These are phyloP conservation scores for Triticum dicoccoides DNA, from an alignment of 176 grass and related monocot species.

Conservation along the genomic window DNA sequence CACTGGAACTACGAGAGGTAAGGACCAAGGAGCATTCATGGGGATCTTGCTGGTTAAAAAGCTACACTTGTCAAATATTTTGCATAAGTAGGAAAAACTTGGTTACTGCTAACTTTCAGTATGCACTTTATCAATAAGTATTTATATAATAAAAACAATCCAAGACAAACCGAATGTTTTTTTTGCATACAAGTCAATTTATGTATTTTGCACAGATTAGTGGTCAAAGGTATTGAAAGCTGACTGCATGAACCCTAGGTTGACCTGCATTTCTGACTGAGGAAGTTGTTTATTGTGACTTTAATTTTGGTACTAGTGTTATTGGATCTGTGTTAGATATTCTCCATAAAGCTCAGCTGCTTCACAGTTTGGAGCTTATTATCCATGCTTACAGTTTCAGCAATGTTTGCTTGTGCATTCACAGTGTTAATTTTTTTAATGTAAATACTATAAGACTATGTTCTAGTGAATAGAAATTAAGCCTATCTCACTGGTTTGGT, in stretches of 20 bases:
- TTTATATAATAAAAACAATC: not conserved
- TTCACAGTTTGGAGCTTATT: slow-evolving; percentile 1
- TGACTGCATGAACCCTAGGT: not conserved
- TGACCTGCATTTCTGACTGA: not conserved
- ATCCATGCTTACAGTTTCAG: not conserved
- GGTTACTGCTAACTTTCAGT: not conserved
- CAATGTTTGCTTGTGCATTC: not conserved
- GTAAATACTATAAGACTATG: not conserved
- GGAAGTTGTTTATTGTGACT: not conserved
- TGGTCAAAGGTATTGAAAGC: not conserved
- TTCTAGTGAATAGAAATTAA: not conserved
- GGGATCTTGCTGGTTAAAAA: slow-evolving; percentile 6
- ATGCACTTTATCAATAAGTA: not conserved
- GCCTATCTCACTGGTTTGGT: not conserved
- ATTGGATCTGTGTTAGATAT: not conserved
- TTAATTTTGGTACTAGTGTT: not conserved
- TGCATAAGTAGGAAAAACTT: not conserved
- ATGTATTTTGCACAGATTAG: not conserved
- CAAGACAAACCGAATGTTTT: not conserved
- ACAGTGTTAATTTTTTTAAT: not conserved
- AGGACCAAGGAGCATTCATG: slow-evolving; percentile 10
- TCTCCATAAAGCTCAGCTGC: slow-evolving; percentile 12
- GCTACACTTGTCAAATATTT: not conserved
- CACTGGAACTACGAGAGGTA: slow-evolving; percentile 80
- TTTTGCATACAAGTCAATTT: not conserved